Evolutionary conservation across 108 stramenopile genomes (phyloP).

Genomic region (Conticribra weissflogii): DNA sequence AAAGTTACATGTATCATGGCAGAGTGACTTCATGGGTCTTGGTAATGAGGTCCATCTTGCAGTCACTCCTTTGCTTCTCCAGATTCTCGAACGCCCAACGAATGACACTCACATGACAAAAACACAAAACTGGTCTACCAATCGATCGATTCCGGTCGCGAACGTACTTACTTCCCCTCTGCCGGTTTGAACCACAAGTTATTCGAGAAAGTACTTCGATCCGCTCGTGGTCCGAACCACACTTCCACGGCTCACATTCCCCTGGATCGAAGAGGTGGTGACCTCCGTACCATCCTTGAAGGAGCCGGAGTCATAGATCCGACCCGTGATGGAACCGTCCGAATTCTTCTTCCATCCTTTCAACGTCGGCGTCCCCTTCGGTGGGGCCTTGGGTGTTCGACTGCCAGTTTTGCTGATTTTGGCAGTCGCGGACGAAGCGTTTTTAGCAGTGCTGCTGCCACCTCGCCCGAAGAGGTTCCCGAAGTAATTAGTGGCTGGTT

Average conservation of each 20-base stretch:
- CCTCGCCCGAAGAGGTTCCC: too few relatives aligned
- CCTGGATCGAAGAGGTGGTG: slow-evolving; percentile 27
- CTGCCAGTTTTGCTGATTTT: neutral
- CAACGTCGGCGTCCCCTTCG: slow-evolving; percentile 8
- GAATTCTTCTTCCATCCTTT: slow-evolving; percentile 30
- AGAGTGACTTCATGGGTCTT: too few relatives aligned
- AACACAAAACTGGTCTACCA: too few relatives aligned
- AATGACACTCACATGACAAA: too few relatives aligned
- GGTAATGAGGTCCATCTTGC: too few relatives aligned
- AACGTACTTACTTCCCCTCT: too few relatives aligned
- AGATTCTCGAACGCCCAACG: too few relatives aligned
- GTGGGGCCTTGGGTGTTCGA: neutral
- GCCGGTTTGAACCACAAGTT: too few relatives aligned
- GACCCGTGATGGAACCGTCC: slow-evolving; percentile 19
- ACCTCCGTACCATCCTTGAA: slow-evolving; percentile 28
- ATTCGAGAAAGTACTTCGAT: slow-evolving; percentile 28
- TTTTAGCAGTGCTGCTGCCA: neutral
- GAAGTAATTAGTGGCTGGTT: too few relatives aligned
- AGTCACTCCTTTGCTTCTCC: too few relatives aligned
- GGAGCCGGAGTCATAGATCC: slow-evolving; percentile 24
- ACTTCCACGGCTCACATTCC: slow-evolving; percentile 10
- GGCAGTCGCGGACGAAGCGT: neutral
- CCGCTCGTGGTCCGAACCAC: slow-evolving; percentile 25
- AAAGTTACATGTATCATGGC: too few relatives aligned
- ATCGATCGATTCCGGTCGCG: too few relatives aligned